These are phyloP conservation scores for Micractinium conductrix DNA, from an alignment of 139 green algal species.

Conservation along the genomic window DNA sequence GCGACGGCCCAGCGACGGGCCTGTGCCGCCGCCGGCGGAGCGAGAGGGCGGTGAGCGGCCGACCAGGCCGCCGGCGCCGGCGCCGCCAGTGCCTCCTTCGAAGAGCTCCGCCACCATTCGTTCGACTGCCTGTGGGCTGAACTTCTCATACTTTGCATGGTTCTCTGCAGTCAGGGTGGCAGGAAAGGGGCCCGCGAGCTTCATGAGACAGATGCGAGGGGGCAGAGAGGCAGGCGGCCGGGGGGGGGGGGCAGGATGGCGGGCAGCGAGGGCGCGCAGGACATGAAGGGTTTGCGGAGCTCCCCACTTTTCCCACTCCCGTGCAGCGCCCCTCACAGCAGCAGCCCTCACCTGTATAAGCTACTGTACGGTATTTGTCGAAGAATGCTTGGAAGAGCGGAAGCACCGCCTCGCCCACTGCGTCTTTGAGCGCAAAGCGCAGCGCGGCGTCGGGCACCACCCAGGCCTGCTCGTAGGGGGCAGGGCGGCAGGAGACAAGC, in stretches of 20 bases:
- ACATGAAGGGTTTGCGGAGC: not conserved
- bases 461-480: conserved; percentile 35
- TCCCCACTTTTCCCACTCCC: not conserved
- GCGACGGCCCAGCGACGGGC: not conserved
- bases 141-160: conserved; percentile 12
- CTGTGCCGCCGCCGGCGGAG: not conserved
- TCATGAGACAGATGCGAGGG: not conserved
- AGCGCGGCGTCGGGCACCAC: conserved; percentile 46
- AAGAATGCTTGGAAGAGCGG: conserved; percentile 37
- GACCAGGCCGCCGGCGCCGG: not conserved
- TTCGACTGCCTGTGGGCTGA: not conserved
- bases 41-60: not conserved
- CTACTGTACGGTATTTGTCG: not conserved
- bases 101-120: conserved; percentile 11
- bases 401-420: conserved; percentile 47
- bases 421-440: conserved; percentile 45
- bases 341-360: conserved; percentile 7
- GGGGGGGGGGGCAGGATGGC: not conserved
- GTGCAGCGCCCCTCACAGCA: not conserved
- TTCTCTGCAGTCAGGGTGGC: not conserved
- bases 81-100: not conserved
- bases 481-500: no score
- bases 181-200: not conserved
- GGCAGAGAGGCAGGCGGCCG: not conserved
- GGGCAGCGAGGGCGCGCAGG: not conserved